Conservation (phyloP, 2,329 filamentous ascomycete genomes). For the Neofusicoccum sp. region DNA sequence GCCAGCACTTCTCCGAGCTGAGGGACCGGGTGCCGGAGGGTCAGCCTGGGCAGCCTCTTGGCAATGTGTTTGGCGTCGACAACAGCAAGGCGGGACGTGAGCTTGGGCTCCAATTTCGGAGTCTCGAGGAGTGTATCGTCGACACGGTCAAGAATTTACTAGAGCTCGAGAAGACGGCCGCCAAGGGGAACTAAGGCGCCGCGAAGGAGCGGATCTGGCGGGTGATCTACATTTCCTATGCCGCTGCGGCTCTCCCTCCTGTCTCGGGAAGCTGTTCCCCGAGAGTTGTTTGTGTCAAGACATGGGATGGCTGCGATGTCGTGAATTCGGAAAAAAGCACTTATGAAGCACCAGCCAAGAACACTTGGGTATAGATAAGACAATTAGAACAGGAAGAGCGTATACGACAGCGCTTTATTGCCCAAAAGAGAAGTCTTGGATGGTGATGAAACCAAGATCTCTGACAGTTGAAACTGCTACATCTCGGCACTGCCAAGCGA, state of each 20-base stretch:
- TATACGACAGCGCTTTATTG: background rate
- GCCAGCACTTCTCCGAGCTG: slow-evolving; percentile 43
- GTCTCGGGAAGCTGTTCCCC: background rate
- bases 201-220: background rate
- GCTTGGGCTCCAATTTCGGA: slow-evolving; percentile 43
- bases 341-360: background rate
- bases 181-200: background rate
- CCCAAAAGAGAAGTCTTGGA: background rate
- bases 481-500: background rate
- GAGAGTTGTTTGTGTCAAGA: background rate
- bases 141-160: slow-evolving; percentile 36
- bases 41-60: slow-evolving; percentile 31
- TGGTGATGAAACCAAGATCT: slow-evolving; percentile 6
- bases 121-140: slow-evolving; percentile 40
- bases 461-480: slow-evolving; percentile 5
- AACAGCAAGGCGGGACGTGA: slow-evolving; percentile 45
- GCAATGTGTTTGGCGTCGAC: slow-evolving; percentile 46
- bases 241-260: background rate
- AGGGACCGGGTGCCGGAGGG: slow-evolving; percentile 35
- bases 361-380: slow-evolving; percentile 13
- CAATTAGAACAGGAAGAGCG: background rate
- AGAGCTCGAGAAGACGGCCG: slow-evolving; percentile 27
- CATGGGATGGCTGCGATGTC: slow-evolving; percentile 7
- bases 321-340: slow-evolving; percentile 1
- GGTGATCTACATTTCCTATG: slow-evolving; percentile 4